Conservation (phyloP, 192 early-diverging fungal genomes). For the Mortierella hygrophila region DNA sequence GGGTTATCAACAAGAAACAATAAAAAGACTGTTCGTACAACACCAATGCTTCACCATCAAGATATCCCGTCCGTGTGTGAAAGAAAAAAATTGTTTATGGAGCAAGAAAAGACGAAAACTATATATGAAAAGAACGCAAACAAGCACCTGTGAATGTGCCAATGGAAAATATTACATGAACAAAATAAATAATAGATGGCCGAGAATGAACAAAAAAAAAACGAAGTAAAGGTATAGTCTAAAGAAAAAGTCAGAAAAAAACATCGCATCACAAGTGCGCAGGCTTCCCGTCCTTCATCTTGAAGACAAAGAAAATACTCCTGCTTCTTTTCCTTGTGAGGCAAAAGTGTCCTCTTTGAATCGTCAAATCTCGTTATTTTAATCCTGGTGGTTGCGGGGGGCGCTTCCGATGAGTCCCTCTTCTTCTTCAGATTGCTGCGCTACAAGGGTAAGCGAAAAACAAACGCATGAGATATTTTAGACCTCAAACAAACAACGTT, state of each 20-base stretch:
- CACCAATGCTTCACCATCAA: too few relatives aligned
- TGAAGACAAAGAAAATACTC: background rate
- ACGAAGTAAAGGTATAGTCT: slow-evolving; percentile 10
- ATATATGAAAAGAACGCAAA: background rate
- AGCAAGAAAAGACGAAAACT: background rate
- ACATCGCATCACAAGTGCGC: background rate
- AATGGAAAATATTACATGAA: background rate
- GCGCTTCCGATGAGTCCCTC: slow-evolving; percentile 50
- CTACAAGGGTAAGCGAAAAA: slow-evolving; percentile 53
- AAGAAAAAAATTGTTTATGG: too few relatives aligned
- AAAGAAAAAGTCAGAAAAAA: background rate
- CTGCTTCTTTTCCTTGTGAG: background rate
- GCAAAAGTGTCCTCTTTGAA: background rate
- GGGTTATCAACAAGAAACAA: too few relatives aligned
- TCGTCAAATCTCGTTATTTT: slow-evolving; percentile 9
- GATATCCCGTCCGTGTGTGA: too few relatives aligned
- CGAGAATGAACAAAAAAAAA: background rate
- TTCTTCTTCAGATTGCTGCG: slow-evolving; percentile 59
- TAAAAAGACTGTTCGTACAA: too few relatives aligned
- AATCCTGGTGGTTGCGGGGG: slow-evolving; percentile 43
- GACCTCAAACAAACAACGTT: slow-evolving; percentile 33
- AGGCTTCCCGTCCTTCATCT: background rate
- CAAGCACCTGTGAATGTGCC: background rate
- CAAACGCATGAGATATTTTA: slow-evolving; percentile 53
- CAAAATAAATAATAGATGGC: background rate